Conservation (phyloP, 345 rosid genomes). For the Salix caprea region DNA sequence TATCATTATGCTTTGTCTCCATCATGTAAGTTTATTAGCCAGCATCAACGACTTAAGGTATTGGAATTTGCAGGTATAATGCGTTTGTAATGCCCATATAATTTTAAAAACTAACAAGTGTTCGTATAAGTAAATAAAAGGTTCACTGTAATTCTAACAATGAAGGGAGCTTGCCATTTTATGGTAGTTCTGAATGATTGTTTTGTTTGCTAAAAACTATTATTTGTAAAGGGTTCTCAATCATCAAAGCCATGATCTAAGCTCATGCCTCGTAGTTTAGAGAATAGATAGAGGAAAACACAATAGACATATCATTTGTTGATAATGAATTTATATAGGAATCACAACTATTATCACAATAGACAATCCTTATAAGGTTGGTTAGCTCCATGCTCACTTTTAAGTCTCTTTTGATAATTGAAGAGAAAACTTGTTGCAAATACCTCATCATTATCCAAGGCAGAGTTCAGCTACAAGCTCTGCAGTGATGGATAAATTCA, state of each 20-base stretch:
- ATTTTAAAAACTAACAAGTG: too few relatives aligned
- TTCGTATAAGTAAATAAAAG: too few relatives aligned
- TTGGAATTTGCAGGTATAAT: too few relatives aligned
- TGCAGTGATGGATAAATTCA: conserved; percentile 40
- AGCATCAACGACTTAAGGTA: too few relatives aligned
- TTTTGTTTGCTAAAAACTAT: too few relatives aligned
- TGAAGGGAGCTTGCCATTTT: too few relatives aligned
- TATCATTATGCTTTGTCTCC: too few relatives aligned
- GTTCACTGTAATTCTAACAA: too few relatives aligned
- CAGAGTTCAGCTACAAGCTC: conserved; percentile 38
- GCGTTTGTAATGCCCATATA: too few relatives aligned
- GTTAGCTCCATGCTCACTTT: conserved; percentile 65
- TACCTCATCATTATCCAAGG: conserved; percentile 82
- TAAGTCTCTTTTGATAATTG: conserved; percentile 22
- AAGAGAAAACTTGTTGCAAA: conserved; percentile 9
- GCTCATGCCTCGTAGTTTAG: background rate
- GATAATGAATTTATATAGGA: conserved; percentile 57
- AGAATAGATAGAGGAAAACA: background rate
- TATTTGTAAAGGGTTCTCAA: conserved; percentile 18
- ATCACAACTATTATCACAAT: conserved; percentile 32
- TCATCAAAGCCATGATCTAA: conserved; percentile 14
- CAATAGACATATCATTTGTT: conserved; percentile 5
- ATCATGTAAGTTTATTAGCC: too few relatives aligned
- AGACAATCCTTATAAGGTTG: conserved; percentile 58
- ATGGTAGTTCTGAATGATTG: too few relatives aligned